Evolutionary conservation across 768 basidiomycete genomes (phyloP), one percentile per base, ranked within the genome.

Genomic region (Pulveroboletus frians): DNA sequence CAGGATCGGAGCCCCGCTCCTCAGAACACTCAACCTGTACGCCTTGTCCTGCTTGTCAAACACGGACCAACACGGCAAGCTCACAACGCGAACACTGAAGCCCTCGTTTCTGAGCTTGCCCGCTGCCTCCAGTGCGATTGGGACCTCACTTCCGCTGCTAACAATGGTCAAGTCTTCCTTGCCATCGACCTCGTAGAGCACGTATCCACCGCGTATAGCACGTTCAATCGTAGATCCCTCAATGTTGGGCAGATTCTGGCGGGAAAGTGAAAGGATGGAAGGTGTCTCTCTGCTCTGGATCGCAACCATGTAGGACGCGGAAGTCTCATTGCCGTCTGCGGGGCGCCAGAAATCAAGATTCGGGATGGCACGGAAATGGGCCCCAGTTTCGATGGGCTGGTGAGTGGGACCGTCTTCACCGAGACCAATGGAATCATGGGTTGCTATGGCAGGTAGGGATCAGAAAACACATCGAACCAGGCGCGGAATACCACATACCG

Each of bases 241-340:
- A 52, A 97, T 83, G 66, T 96, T 93, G 43, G 93, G 93, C 32
- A 97, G 79, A 74, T 92, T 93, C 73, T 95, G 89, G 36, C 89
- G 82, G 46, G 91, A 90, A 48, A 89, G 79, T 4, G 83, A 85
- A 50, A 92, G 73, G 57, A 94, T 76, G 21, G 92, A 92, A 26
- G 93, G 92, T 2, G 90, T 94, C 59, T 74, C 69, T 53, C 70
- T 79, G 53, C 89, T 84, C 55, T 78, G 75, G 59, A 97, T 69
- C 39, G 92, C 87, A 49, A 85, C 80, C 52, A 80, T 68, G 76
- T 96, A 96, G 15, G 93, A 80, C 18, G 93, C 93, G 18, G 90
- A 92, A n/a, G 91, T 93, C 76, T 97, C 94, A 68, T 96, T 95
- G 30, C 94, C 93, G 66, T 96, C 92, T 23, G 92, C 91, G 5